phyloP scores from a whole-genome alignment of 2,329 filamentous ascomycete species.

The Didymosphaeria variabile region DNA sequence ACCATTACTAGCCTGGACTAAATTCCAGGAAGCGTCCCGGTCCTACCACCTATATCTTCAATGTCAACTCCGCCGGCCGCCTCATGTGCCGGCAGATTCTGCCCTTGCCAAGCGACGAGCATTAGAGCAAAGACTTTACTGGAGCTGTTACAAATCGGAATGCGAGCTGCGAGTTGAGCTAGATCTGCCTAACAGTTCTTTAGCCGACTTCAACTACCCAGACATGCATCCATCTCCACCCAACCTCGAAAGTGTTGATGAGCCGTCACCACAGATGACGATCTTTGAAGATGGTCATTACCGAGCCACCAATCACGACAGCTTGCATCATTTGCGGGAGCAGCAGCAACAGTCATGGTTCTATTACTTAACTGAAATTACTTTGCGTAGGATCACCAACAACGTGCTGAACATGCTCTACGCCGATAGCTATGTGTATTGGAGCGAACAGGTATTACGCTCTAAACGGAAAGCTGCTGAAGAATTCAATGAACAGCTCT shows the following conservation, averaged over 20 bases:
- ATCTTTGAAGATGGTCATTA: neutral
- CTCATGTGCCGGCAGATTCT: neutral
- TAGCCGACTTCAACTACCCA: slow-evolving; percentile 8
- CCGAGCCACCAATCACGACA: neutral
- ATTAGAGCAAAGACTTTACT: slow-evolving; percentile 8
- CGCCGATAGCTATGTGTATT: neutral
- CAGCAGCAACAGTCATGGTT: slow-evolving; percentile 6
- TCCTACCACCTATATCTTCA: slow-evolving; percentile 6
- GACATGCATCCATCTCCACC: slow-evolving; percentile 6
- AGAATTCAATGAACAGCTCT: slow-evolving; percentile 8
- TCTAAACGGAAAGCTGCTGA: slow-evolving; percentile 1
- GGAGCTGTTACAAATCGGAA: slow-evolving; percentile 12
- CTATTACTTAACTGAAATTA: slow-evolving; percentile 10
- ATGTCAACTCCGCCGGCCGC: neutral
- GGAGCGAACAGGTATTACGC: neutral
- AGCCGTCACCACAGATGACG: neutral
- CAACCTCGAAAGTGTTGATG: neutral
- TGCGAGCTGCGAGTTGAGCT: slow-evolving; percentile 8
- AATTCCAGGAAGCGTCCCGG: slow-evolving; percentile 3
- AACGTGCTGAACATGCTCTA: slow-evolving; percentile 6
- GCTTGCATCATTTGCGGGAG: neutral
- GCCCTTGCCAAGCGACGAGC: neutral
- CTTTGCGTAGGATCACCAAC: slow-evolving; percentile 2
- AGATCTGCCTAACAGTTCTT: slow-evolving; percentile 5
- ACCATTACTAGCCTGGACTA: slow-evolving; percentile 8